Conservation (phyloP, 176 grass and related monocot species). For the Aegilops tauschii region DNA sequence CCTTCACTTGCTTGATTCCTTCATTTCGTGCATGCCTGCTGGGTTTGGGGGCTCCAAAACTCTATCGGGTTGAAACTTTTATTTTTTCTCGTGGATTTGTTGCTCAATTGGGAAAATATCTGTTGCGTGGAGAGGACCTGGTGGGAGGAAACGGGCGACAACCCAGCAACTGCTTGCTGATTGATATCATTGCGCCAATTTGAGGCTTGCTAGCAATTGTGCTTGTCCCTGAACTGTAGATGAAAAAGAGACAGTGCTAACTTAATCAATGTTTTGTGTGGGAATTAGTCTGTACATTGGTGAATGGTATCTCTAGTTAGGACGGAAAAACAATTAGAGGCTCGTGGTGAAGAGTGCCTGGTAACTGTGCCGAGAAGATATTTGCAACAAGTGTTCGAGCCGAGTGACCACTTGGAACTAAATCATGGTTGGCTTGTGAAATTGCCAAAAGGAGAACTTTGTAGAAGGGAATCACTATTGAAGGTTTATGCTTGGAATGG, state of each 20-base stretch:
- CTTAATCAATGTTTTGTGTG: background rate
- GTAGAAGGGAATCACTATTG: background rate
- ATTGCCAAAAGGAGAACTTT: background rate
- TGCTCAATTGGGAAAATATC: constrained; percentile 30
- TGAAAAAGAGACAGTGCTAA: background rate
- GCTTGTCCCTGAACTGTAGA: background rate
- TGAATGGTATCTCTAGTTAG: background rate
- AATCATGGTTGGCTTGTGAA: background rate
- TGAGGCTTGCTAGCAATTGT: background rate
- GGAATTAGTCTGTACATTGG: background rate
- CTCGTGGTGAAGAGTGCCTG: background rate
- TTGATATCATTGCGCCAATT: constrained; percentile 2
- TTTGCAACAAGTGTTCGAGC: background rate
- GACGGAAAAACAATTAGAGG: background rate
- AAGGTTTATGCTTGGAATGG: constrained; percentile 4
- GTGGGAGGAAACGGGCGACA: constrained; percentile 24
- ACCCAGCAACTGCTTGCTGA: constrained; percentile 5
- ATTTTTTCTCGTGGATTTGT: background rate
- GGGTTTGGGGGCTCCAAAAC: background rate
- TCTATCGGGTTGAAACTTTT: background rate
- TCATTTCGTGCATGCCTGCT: background rate
- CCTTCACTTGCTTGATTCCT: constrained; percentile 25
- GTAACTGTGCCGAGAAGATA: no score
- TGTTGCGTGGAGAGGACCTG: constrained; percentile 26
- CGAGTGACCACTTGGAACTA: background rate